Percentiles rank a stretch among this genome's conserved stretches.
Conservation (phyloP, 2,329 filamentous ascomycete genomes). For the Stemphylium vesicarium region DNA sequence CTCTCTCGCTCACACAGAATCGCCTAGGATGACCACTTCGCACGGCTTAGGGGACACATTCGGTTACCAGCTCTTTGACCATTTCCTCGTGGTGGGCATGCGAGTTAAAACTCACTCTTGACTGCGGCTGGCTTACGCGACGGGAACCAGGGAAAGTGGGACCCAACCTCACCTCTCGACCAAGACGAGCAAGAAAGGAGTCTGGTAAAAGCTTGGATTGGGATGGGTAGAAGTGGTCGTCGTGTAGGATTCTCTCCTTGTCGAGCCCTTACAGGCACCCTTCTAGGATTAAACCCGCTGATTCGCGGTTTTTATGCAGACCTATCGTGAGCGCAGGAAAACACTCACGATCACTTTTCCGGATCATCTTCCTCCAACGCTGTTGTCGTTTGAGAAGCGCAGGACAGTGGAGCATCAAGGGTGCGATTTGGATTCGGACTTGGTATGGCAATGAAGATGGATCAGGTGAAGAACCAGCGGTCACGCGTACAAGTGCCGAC, state of each 20-base stretch:
- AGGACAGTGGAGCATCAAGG: neutral
- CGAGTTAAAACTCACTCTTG: too few relatives aligned
- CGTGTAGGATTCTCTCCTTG: neutral
- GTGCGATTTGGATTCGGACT: constrained; percentile 3
- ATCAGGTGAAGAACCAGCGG: neutral
- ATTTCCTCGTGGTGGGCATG: constrained; percentile 1
- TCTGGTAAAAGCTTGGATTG: constrained; percentile 1
- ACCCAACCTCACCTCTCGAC: neutral
- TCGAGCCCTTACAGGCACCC: neutral
- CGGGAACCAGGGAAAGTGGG: constrained; percentile 1
- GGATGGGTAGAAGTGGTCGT: neutral
- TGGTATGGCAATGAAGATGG: constrained; percentile 5
- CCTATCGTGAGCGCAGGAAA: neutral
- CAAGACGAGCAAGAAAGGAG: constrained; percentile 2
- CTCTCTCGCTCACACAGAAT: too few relatives aligned
- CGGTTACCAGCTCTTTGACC: neutral
- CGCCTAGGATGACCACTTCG: neutral
- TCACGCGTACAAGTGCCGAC: constrained; percentile 1
- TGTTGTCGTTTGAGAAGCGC: constrained; percentile 3
- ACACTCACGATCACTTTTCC: neutral
- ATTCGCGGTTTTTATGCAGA: neutral
- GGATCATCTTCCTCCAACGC: neutral
- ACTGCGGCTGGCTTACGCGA: neutral
- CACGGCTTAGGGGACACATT: neutral
- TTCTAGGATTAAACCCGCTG: neutral